These are phyloP conservation scores for Camelina hispida DNA, from an alignment of 345 rosid species.

Conservation along the genomic window DNA sequence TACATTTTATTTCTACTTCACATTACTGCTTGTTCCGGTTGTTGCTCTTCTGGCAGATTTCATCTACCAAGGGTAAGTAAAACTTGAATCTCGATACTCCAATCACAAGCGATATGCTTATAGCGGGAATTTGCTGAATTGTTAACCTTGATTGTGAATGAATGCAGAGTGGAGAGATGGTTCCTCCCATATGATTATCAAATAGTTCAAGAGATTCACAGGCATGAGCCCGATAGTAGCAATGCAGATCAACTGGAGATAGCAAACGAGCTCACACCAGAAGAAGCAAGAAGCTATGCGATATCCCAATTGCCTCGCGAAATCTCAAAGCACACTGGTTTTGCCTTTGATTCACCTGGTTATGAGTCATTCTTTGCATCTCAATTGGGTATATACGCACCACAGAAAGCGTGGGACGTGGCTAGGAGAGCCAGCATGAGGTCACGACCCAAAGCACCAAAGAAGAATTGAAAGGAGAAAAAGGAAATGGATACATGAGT, in stretches of 20 bases:
- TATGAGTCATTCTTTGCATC: slow-evolving; percentile 95
- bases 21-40: slow-evolving; percentile 75
- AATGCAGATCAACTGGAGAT: slow-evolving; percentile 56
- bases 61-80: slow-evolving; percentile 73
- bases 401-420: slow-evolving; percentile 99
- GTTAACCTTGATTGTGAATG: too few relatives aligned
- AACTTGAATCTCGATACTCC: not conserved
- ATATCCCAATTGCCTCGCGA: slow-evolving; percentile 84
- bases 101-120: too few relatives aligned
- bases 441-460: slow-evolving; percentile 56
- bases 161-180: slow-evolving; percentile 82
- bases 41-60: slow-evolving; percentile 90
- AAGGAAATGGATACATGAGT: not conserved
- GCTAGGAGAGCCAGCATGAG: slow-evolving; percentile 87
- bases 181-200: slow-evolving; percentile 91
- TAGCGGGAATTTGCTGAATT: too few relatives aligned
- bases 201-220: slow-evolving; percentile 87
- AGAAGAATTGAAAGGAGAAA: slow-evolving; percentile 43
- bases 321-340: slow-evolving; percentile 80
- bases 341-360: slow-evolving; percentile 95
- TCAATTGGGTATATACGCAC: slow-evolving; percentile 76
- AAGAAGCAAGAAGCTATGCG: slow-evolving; percentile 79
- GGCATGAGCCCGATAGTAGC: slow-evolving; percentile 57
- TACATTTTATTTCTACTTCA: slow-evolving; percentile 84
- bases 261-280: slow-evolving; percentile 63